Evolutionary conservation across 768 basidiomycete species (phyloP).

Genomic region (Mycena haematopus): DNA sequence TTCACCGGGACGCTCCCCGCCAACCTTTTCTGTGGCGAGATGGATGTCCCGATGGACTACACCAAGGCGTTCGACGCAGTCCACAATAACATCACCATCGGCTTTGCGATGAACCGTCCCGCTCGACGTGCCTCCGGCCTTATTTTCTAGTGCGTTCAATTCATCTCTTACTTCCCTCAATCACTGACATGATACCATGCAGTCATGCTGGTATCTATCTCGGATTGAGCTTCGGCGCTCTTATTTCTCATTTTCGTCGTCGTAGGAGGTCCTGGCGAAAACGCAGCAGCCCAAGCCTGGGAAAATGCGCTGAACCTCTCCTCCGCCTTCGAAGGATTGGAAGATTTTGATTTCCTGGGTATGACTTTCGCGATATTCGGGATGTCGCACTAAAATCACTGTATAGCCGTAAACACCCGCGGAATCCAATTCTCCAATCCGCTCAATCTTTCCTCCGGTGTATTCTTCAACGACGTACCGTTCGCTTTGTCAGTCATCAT

Average conservation of each 20-base stretch:
- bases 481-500: conserved; percentile 4
- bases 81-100: conserved; percentile 23
- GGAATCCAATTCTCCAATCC: conserved; percentile 29
- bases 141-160: conserved; percentile 2
- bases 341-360: conserved; percentile 23
- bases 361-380: background rate
- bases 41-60: conserved; percentile 29
- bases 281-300: conserved; percentile 6
- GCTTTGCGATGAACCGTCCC: conserved; percentile 27
- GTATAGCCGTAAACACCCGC: conserved; percentile 25
- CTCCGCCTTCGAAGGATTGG: too few relatives aligned
- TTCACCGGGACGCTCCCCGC: conserved; percentile 3
- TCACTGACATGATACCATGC: background rate
- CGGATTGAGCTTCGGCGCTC: background rate
- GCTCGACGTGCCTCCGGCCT: conserved; percentile 3
- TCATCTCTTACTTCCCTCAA: background rate
- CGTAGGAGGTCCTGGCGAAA: conserved; percentile 23
- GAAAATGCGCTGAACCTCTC: too few relatives aligned
- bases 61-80: conserved; percentile 12
- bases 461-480: conserved; percentile 15
- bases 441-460: conserved; percentile 21
- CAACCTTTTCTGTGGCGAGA: conserved; percentile 18
- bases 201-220: conserved; percentile 7
- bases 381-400: background rate
- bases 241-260: background rate